Conservation (phyloP, 2,329 filamentous ascomycete species). For the Colletotrichum coccodes region DNA sequence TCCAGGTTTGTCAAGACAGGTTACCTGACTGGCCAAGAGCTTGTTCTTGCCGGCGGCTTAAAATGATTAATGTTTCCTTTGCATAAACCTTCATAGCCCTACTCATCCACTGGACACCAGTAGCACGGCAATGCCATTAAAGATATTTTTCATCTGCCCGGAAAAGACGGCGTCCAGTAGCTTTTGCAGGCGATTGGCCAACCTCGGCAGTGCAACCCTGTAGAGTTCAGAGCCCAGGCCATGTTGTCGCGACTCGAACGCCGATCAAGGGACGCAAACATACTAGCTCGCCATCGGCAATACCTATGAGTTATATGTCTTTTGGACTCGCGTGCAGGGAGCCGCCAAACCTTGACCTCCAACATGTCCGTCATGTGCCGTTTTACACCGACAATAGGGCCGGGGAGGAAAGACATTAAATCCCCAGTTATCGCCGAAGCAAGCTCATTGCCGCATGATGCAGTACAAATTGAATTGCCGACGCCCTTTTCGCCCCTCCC, state of each 20-base stretch:
- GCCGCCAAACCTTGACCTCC: conserved; percentile 6
- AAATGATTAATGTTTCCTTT: conserved; percentile 27
- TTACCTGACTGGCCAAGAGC: conserved; percentile 42
- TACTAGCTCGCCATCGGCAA: conserved; percentile 11
- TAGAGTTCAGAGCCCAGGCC: background rate
- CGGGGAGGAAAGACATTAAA: conserved; percentile 7
- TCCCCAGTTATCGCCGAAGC: conserved; percentile 5
- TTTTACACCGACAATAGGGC: background rate
- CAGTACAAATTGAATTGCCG: conserved; percentile 14
- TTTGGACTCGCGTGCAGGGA: background rate
- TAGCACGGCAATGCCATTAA: background rate
- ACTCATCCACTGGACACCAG: background rate
- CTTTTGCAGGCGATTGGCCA: background rate
- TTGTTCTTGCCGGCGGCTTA: conserved; percentile 39
- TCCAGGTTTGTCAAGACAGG: conserved; percentile 42
- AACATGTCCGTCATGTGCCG: conserved; percentile 18
- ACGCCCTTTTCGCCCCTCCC: background rate
- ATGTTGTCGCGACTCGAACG: background rate
- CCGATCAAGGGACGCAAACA: background rate
- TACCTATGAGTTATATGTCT: background rate
- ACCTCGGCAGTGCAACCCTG: background rate
- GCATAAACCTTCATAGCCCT: background rate
- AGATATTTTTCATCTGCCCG: background rate
- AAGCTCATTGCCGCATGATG: conserved; percentile 2
- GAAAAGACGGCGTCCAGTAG: background rate